phyloP scores from a whole-genome alignment of 306 rosid genomes.

The Carpinus viminea region DNA sequence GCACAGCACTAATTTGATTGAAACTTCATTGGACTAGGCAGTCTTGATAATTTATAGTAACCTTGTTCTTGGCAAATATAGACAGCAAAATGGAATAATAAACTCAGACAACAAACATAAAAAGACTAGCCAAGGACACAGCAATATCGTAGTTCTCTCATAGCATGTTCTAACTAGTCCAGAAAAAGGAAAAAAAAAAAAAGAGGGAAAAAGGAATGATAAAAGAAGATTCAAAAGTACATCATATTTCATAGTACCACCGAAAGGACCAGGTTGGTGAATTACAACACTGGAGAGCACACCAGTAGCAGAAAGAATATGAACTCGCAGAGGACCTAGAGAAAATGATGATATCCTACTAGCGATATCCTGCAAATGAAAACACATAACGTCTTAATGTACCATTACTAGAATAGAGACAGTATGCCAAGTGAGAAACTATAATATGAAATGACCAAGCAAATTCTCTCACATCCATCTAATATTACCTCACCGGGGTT shows the following conservation, averaged over 20 bases:
- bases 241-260: slow-evolving; percentile 39
- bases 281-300: slow-evolving; percentile 33
- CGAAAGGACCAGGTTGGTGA: slow-evolving; percentile 16
- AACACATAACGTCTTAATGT: background rate
- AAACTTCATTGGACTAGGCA: background rate
- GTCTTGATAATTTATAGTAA: background rate
- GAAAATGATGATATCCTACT: slow-evolving; percentile 23
- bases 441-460: background rate
- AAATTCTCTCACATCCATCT: background rate
- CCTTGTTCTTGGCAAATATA: background rate
- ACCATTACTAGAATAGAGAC: background rate
- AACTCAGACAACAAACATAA: no score
- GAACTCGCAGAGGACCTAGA: slow-evolving; percentile 20
- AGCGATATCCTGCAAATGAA: slow-evolving; percentile 45
- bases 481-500: slow-evolving; percentile 48
- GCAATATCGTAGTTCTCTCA: no score
- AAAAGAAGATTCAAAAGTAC: slow-evolving; percentile 18
- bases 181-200: background rate
- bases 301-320: slow-evolving; percentile 59
- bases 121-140: no score
- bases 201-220: background rate
- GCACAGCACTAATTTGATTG: background rate
- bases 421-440: background rate
- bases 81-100: background rate
- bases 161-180: background rate